phyloP scores from a whole-genome alignment of 2,329 filamentous ascomycete species.

The Fusarium sarcochroum region DNA sequence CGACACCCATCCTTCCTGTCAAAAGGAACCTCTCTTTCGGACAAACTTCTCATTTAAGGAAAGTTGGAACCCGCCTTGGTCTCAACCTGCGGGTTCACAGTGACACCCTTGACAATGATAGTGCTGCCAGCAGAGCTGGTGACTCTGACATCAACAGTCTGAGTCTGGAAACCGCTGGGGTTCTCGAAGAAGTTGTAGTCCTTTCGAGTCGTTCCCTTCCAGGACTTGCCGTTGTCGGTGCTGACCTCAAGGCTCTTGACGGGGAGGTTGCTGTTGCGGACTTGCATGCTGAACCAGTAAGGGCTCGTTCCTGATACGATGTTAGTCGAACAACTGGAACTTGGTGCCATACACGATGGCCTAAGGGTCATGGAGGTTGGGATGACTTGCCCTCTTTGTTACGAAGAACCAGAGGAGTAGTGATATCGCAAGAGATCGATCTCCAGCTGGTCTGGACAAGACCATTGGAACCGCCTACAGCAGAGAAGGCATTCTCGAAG shows the following conservation, averaged over 20 bases:
- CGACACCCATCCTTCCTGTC: neutral
- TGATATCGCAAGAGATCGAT: slow-evolving; percentile 58
- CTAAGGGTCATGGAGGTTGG: too few species aligned
- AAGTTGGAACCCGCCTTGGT: slow-evolving; percentile 53
- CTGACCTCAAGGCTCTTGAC: slow-evolving; percentile 72
- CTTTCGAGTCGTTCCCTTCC: slow-evolving; percentile 66
- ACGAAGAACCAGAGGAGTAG: slow-evolving; percentile 57
- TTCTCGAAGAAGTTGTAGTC: slow-evolving; percentile 75
- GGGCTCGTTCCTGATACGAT: slow-evolving; percentile 22
- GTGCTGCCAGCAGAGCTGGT: slow-evolving; percentile 66
- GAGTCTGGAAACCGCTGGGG: slow-evolving; percentile 66
- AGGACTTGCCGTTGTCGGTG: slow-evolving; percentile 70
- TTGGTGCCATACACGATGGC: too few species aligned
- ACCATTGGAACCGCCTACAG: slow-evolving; percentile 55
- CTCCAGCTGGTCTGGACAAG: slow-evolving; percentile 54
- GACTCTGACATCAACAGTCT: slow-evolving; percentile 68
- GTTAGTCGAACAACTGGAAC: neutral
- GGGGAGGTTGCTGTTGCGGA: slow-evolving; percentile 72
- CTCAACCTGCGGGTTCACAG: slow-evolving; percentile 53
- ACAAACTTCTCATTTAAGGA: neutral
- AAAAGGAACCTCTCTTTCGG: too few species aligned
- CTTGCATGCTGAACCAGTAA: slow-evolving; percentile 65
- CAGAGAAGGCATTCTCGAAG: slow-evolving; percentile 58
- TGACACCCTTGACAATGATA: slow-evolving; percentile 66
- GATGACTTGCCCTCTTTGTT: slow-evolving; percentile 60